Evolutionary conservation across 345 rosid species (phyloP).

Genomic region (Diplotaxis tenuifolia): DNA sequence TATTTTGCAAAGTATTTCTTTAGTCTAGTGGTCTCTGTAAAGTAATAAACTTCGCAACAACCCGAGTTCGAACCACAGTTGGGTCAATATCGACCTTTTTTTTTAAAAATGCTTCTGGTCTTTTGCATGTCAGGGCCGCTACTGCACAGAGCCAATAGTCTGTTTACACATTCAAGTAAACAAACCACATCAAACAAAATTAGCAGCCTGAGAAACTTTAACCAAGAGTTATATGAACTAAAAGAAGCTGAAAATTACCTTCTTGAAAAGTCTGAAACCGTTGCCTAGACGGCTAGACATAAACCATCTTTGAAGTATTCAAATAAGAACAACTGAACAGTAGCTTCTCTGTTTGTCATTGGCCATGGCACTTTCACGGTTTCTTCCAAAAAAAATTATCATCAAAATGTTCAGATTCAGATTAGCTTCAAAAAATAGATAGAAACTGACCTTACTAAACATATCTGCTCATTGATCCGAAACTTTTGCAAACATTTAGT

Average conservation of each 20-base stretch:
- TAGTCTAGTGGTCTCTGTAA: too few relatives aligned
- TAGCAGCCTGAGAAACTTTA: neutral
- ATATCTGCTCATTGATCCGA: constrained; percentile 75
- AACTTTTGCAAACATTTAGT: too few relatives aligned
- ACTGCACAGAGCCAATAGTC: constrained; percentile 69
- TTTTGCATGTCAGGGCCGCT: too few relatives aligned
- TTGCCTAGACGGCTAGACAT: too few relatives aligned
- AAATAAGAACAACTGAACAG: too few relatives aligned
- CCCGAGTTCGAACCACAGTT: too few relatives aligned
- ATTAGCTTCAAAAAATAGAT: constrained; percentile 34
- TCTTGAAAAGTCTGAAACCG: too few relatives aligned
- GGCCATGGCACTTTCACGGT: constrained; percentile 98
- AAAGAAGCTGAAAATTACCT: too few relatives aligned
- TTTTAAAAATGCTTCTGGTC: too few relatives aligned
- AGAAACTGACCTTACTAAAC: constrained; percentile 69
- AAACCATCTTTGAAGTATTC: constrained; percentile 73
- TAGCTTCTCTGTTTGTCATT: constrained; percentile 72
- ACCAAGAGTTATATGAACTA: neutral
- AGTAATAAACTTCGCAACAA: too few relatives aligned
- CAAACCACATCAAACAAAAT: constrained; percentile 2
- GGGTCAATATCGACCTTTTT: too few relatives aligned
- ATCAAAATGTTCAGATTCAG: constrained; percentile 12
- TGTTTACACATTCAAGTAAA: constrained; percentile 35
- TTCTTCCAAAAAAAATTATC: constrained; percentile 45
- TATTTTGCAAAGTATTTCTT: too few relatives aligned